Evolutionary conservation across 768 basidiomycete genomes (phyloP).

Genomic region (Butyriboletus loyo): DNA sequence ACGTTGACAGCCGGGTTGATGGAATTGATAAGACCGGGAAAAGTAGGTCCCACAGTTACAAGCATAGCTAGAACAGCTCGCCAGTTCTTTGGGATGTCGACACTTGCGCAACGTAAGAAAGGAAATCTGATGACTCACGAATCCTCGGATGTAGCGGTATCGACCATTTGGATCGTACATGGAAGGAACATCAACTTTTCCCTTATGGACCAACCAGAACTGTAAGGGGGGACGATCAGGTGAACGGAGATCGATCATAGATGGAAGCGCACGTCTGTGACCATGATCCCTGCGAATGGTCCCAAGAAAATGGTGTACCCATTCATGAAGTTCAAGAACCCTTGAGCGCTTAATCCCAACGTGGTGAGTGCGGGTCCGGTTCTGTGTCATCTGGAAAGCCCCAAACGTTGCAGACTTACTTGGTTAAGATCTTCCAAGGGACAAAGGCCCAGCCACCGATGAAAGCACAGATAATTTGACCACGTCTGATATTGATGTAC

Average conservation of each 20-base stretch:
- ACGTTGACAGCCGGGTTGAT: slow-evolving; percentile 66
- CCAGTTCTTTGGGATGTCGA: slow-evolving; percentile 62
- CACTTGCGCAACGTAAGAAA: not conserved
- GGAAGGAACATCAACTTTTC: slow-evolving; percentile 75
- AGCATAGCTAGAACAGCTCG: slow-evolving; percentile 70
- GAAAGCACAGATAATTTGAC: slow-evolving; percentile 28
- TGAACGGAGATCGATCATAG: not conserved
- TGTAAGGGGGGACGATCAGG: slow-evolving; percentile 26
- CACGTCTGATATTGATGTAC: slow-evolving; percentile 31
- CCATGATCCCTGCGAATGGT: slow-evolving; percentile 78
- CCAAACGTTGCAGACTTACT: slow-evolving; percentile 15
- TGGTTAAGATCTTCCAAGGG: slow-evolving; percentile 80
- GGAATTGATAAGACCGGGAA: slow-evolving; percentile 75
- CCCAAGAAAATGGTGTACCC: slow-evolving; percentile 87
- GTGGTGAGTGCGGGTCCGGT: not conserved
- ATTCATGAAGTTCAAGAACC: slow-evolving; percentile 76
- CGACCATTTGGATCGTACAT: slow-evolving; percentile 80
- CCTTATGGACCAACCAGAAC: slow-evolving; percentile 76
- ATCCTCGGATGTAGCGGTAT: slow-evolving; percentile 74
- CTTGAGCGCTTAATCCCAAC: slow-evolving; percentile 42
- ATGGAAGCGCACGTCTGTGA: slow-evolving; percentile 46
- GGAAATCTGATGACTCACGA: slow-evolving; percentile 46
- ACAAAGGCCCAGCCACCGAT: slow-evolving; percentile 73
- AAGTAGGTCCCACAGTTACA: slow-evolving; percentile 62
- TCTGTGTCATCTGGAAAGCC: not conserved